Evolutionary conservation across 345 rosid genomes (phyloP).

Genomic region (Litchi chinensis): DNA sequence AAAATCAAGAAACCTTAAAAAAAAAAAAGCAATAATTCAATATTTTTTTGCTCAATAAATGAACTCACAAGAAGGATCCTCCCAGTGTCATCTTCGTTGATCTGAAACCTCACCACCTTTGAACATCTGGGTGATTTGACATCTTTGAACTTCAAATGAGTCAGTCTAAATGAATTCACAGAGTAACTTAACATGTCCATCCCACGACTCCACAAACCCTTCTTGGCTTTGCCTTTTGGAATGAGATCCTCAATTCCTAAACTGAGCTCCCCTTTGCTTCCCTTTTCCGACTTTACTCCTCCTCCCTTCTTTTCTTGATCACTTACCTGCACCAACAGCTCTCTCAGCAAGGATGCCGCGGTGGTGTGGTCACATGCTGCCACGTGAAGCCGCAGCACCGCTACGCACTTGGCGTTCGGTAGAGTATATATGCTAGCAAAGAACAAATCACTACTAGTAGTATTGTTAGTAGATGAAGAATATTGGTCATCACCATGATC

Average conservation of each 20-base stretch:
- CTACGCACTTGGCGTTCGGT: constrained; percentile 26
- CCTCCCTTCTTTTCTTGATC: constrained; percentile 1
- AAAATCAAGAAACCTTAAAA: neutral
- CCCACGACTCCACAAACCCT: constrained; percentile 45
- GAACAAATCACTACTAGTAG: constrained; percentile 12
- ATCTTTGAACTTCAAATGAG: constrained; percentile 44
- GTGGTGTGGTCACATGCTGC: constrained; percentile 42
- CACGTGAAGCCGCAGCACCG: constrained; percentile 36
- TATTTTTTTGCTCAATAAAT: no score
- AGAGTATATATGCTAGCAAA: constrained; percentile 30
- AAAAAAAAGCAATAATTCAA: no score
- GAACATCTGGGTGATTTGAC: constrained; percentile 38
- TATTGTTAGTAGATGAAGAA: neutral
- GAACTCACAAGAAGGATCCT: constrained; percentile 35
- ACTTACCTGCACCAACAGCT: constrained; percentile 25
- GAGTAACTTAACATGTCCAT: constrained; percentile 47
- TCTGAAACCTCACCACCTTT: constrained; percentile 41
- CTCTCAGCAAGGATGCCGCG: constrained; percentile 35
- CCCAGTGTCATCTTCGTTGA: constrained; percentile 31
- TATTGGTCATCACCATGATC: no score
- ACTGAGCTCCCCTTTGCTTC: constrained; percentile 26
- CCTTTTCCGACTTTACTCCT: neutral
- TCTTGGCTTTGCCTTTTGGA: constrained; percentile 38
- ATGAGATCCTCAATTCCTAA: constrained; percentile 43
- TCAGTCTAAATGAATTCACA: constrained; percentile 34